Base-by-base conservation (phyloP, 768 basidiomycete species). In the Suillus subalutaceus region DNA sequence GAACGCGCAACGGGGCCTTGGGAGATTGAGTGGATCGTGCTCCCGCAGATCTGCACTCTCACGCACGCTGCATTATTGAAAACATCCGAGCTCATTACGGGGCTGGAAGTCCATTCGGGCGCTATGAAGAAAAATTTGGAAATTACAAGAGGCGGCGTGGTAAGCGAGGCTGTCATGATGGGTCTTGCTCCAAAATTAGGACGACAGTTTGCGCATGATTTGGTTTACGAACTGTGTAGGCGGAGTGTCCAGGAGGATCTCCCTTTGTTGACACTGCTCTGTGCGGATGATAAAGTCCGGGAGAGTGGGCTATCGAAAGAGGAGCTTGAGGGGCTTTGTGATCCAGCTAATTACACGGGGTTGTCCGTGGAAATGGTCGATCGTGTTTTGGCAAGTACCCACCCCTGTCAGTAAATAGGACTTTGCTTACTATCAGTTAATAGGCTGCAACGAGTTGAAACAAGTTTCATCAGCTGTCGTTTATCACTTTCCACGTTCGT, bases 101-200 rank as follows among this genome's bases (percentile, higher is more conserved):
- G 82, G 3, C 64, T 84, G 63, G 79, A 84, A 60, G 81, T 84
- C 9, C 75, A 82, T 67, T 72, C 76, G 0, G 78, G 72, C 12
- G 76, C 72, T 15, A 84, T 84, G 83, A 71, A 68, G 64, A 79
- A 58, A 66, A 84, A 84, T 61, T 62, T 84, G 65, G 67, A 69
- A 6, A 44, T 79, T 5, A 82, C 83, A 26, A 75, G 78, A 41
- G 83, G 83, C 0, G 74, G 76, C 2, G 78, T 84, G 63, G 77
- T 77, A 26, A 81, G 81, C 26, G 83, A 84, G 69, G 83, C 81
- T 1, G 81, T 82, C 57, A 84, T 83, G 83, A 83, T 83, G 83
- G 76, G 71, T 1, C 74, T 84, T 32, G 83, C 80, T 10, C 77
- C 74, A 65, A 73, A 65, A 55, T 71, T 83, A 57, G 83, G 83